A percentile compares a stretch with the other conserved stretches of the same genome.
phyloP scores from a whole-genome alignment of 495 filamentous ascomycete species.

The Emericellopsis terricola region DNA sequence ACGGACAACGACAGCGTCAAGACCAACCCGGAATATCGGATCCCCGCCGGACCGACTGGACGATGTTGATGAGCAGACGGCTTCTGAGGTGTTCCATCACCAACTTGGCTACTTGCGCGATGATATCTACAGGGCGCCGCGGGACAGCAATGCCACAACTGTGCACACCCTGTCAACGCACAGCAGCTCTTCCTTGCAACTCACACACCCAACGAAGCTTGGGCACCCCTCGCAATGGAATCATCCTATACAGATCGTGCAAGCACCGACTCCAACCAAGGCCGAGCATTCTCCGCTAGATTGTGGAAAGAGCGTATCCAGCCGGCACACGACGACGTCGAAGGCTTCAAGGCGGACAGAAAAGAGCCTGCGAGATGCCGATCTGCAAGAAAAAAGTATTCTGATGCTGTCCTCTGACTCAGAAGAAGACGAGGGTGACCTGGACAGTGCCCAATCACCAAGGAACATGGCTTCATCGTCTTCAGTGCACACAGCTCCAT shows the following conservation, averaged over 20 bases:
- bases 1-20: background rate
- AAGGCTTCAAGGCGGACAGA: conserved; percentile 27
- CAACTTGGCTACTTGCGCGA: background rate
- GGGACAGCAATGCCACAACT: background rate
- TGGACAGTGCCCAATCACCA: conserved; percentile 5
- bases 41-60: background rate
- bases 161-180: background rate
- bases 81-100: background rate
- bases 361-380: conserved; percentile 20
- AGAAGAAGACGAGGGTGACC: conserved; percentile 20
- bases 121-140: no score
- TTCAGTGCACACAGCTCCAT: no score
- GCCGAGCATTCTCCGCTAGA: conserved; percentile 8
- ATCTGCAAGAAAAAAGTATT: conserved; percentile 27
- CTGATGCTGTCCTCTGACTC: conserved; percentile 30
- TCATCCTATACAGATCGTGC: background rate
- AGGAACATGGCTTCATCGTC: conserved; percentile 2
- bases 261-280: background rate
- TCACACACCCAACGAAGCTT: background rate
- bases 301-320: conserved; percentile 27
- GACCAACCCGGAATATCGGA: background rate
- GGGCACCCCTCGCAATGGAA: background rate
- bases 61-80: background rate
- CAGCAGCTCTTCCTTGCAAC: background rate
- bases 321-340: conserved; percentile 29